phyloP scores from a whole-genome alignment of 106 monocot species.

The Apostasia ramifera region DNA sequence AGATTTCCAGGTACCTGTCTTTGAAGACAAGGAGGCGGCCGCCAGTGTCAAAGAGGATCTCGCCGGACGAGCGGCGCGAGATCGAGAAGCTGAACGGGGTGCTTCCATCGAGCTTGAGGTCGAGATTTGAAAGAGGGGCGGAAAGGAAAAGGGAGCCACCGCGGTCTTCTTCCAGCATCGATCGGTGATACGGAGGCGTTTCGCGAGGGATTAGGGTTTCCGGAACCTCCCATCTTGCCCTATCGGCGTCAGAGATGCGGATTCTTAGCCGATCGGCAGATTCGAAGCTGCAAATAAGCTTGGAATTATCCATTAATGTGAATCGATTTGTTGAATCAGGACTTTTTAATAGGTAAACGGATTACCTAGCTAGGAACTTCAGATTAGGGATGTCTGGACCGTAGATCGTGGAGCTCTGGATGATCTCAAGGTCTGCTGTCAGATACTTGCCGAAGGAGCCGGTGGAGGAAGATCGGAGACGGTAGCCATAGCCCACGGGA shows the following conservation, averaged over 20 bases:
- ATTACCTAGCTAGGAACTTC: slow-evolving; percentile 30
- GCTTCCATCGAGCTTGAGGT: slow-evolving; percentile 26
- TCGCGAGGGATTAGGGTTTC: slow-evolving; percentile 25
- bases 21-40: slow-evolving; percentile 17
- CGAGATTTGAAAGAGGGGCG: slow-evolving; percentile 19
- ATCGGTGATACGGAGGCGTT: background rate
- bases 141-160: slow-evolving; percentile 11
- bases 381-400: slow-evolving; percentile 40
- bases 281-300: slow-evolving; percentile 27
- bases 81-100: slow-evolving; percentile 39
- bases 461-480: slow-evolving; percentile 10
- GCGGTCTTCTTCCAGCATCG: too few relatives aligned
- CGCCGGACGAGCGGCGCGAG: slow-evolving; percentile 40
- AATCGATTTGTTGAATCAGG: background rate
- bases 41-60: slow-evolving; percentile 24
- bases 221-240: slow-evolving; percentile 43
- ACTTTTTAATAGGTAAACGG: background rate
- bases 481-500: slow-evolving; percentile 35
- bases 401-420: slow-evolving; percentile 17
- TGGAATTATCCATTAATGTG: too few relatives aligned
- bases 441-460: slow-evolving; percentile 15
- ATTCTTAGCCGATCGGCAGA: slow-evolving; percentile 37
- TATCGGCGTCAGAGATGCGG: slow-evolving; percentile 32
- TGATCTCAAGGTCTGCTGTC: slow-evolving; percentile 24
- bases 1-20: slow-evolving; percentile 31